Evolutionary conservation across 2,329 filamentous ascomycete genomes (phyloP), one percentile per base, ranked within the genome.

Genomic region (Penicillium sp.): DNA sequence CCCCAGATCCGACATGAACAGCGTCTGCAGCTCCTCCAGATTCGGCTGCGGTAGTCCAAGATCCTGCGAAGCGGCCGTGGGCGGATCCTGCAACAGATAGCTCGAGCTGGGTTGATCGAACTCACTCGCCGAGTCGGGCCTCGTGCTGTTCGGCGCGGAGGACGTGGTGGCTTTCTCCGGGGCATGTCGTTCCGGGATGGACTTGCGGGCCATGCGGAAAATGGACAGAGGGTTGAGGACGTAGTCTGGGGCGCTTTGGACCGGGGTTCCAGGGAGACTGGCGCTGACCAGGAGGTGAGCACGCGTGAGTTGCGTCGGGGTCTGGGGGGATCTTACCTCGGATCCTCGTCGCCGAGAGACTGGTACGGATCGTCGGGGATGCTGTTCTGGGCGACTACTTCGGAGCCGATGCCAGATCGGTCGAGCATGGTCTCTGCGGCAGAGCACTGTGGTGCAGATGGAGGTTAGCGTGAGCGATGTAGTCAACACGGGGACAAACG

Each of bases 211-310:
- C 46, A 58, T 50, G 16, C 54, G 48, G 21, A 51, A 58, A 11
- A 58, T 58, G 5, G 54, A 56, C 9, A 58, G 20, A 1, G 55
- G 55, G 19, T 58, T 56, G 2, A 58, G 47, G 9, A 58, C 55
- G 15, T 58, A 56, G 17, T 56, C 55, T 3, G 54, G 55, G 3
- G 49, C 48, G 19, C 48, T 54, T 40, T 54, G 51, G 4, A 43
- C 26, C 2, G 51, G 51, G 1, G 47, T 47, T 2, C 37, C 46
- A 3, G 44, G 42, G 6, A 41, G 17, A 28, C 36, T 48, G 33
- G 45, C 33, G 33, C 48, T 53, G 7, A 5, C 20, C 4, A 13
- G 2, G 14, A 4, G 3, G n/a, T 37, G 23, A 35, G 38, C n/a
- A n/a, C n/a, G n/a, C n/a, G n/a, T n/a, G n/a, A n/a, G n/a, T n/a